Evolutionary conservation across 2,329 filamentous ascomycete species (phyloP).

Genomic region (Fusarium robinianum): DNA sequence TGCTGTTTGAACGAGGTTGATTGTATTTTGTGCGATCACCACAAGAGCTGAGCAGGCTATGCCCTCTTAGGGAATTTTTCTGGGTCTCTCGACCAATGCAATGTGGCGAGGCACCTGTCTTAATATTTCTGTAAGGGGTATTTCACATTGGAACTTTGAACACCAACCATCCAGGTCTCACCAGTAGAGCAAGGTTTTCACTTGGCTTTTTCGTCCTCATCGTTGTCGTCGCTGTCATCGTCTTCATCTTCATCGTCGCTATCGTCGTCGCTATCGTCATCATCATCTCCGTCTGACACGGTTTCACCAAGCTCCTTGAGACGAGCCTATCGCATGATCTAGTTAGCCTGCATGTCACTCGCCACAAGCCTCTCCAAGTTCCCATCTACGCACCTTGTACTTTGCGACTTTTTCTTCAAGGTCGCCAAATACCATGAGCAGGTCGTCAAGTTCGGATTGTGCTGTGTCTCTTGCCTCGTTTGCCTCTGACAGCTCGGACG

Average conservation of each 20-base stretch:
- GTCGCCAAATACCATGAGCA: conserved; percentile 80
- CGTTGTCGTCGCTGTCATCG: conserved; percentile 18
- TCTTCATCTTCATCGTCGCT: conserved; percentile 55
- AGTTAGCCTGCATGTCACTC: too few species aligned
- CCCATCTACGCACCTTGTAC: conserved; percentile 70
- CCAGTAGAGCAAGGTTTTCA: too few species aligned
- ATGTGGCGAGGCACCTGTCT: conserved; percentile 34
- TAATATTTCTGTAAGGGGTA: conserved; percentile 39
- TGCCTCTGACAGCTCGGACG: conserved; percentile 46
- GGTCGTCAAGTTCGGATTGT: conserved; percentile 78
- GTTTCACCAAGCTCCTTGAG: conserved; percentile 69
- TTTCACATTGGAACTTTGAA: conserved; percentile 16
- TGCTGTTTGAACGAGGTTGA: conserved; percentile 20
- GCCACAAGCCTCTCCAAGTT: too few species aligned
- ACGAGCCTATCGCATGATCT: conserved; percentile 56
- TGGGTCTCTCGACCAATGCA: conserved; percentile 32
- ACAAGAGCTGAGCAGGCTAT: conserved; percentile 43
- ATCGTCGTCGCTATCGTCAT: conserved; percentile 61
- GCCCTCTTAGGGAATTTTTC: conserved; percentile 36
- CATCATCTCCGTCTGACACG: conserved; percentile 78
- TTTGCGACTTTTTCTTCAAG: conserved; percentile 75
- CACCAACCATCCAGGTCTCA: too few species aligned
- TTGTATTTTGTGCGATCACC: conserved; percentile 38
- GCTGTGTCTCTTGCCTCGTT: conserved; percentile 65
- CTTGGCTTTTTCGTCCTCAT: conserved; percentile 6